phyloP scores from a whole-genome alignment of 768 basidiomycete species.

The Pulveroboletus sp. region DNA sequence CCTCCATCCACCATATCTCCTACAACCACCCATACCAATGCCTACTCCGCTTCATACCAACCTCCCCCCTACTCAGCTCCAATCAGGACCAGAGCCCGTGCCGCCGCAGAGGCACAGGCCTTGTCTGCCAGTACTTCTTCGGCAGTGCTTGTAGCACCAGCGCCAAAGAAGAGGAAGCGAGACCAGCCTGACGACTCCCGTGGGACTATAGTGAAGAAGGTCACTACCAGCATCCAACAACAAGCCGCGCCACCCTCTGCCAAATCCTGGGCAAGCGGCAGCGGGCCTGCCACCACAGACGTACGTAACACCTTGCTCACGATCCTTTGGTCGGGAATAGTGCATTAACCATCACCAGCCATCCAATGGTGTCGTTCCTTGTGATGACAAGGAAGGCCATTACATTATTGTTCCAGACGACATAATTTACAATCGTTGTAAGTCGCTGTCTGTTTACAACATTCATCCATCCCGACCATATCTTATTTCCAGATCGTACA shows the following conservation, averaged over 20 bases:
- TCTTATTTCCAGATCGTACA: constrained; percentile 68
- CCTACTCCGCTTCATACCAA: constrained; percentile 76
- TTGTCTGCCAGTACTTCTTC: constrained; percentile 63
- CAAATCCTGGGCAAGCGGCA: constrained; percentile 66
- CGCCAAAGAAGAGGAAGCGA: constrained; percentile 80
- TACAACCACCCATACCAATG: constrained; percentile 62
- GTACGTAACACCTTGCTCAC: constrained; percentile 40
- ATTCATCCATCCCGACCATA: constrained; percentile 11
- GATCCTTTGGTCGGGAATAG: constrained; percentile 20
- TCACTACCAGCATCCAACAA: constrained; percentile 45
- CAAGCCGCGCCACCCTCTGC: constrained; percentile 45
- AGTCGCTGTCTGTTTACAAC: constrained; percentile 26
- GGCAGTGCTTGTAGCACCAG: constrained; percentile 59
- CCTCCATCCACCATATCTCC: constrained; percentile 73
- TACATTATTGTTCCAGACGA: constrained; percentile 94
- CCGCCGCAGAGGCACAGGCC: constrained; percentile 81
- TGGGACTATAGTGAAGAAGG: constrained; percentile 63
- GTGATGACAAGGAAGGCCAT: constrained; percentile 98
- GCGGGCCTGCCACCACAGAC: constrained; percentile 60
- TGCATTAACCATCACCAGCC: constrained; percentile 40
- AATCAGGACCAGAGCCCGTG: constrained; percentile 78
- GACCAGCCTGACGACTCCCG: constrained; percentile 71
- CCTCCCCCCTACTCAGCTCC: constrained; percentile 71
- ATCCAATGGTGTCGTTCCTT: constrained; percentile 64
- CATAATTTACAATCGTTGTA: constrained; percentile 82